These are phyloP conservation scores for Pythium periplocum DNA, from an alignment of 352 stramenopile genomes.

Conservation along the genomic window DNA sequence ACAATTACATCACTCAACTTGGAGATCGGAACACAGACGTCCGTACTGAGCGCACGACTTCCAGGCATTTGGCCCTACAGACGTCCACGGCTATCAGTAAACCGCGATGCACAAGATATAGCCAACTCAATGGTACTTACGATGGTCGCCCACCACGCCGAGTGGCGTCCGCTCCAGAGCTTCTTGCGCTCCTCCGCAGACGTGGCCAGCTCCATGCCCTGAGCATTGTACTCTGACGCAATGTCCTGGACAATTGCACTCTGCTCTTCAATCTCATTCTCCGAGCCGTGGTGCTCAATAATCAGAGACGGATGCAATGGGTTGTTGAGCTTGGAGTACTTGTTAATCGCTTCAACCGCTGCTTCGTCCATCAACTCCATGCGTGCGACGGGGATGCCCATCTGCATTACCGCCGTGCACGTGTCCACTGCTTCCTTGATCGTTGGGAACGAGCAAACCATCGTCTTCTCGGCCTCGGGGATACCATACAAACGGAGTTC, in stretches of 20 bases:
- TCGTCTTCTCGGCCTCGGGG: constrained; percentile 86
- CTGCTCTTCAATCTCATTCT: constrained; percentile 84
- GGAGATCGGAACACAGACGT: constrained; percentile 96
- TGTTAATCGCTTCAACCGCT: constrained; percentile 77
- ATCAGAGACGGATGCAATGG: constrained; percentile 88
- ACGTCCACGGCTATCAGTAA: not conserved
- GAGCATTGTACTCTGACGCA: constrained; percentile 76
- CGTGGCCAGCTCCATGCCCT: constrained; percentile 76
- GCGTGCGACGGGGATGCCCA: constrained; percentile 81
- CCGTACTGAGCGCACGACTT: constrained; percentile 86
- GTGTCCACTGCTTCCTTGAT: constrained; percentile 85
- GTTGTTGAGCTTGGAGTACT: constrained; percentile 80
- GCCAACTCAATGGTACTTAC: constrained; percentile 22
- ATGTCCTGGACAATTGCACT: constrained; percentile 82
- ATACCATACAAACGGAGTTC: constrained; percentile 93
- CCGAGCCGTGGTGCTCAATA: constrained; percentile 91
- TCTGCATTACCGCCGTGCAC: constrained; percentile 83
- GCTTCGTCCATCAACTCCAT: constrained; percentile 88
- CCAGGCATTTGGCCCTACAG: constrained; percentile 70
- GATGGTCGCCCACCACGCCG: constrained; percentile 84
- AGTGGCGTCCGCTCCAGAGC: constrained; percentile 78
- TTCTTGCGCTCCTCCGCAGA: constrained; percentile 72
- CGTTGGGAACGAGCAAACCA: constrained; percentile 91
- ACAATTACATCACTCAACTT: constrained; percentile 92
- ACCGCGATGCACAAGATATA: too few relatives aligned